phyloP scores from a whole-genome alignment of 1,139 yeast species.

The Zygosaccharomyces sapae region DNA sequence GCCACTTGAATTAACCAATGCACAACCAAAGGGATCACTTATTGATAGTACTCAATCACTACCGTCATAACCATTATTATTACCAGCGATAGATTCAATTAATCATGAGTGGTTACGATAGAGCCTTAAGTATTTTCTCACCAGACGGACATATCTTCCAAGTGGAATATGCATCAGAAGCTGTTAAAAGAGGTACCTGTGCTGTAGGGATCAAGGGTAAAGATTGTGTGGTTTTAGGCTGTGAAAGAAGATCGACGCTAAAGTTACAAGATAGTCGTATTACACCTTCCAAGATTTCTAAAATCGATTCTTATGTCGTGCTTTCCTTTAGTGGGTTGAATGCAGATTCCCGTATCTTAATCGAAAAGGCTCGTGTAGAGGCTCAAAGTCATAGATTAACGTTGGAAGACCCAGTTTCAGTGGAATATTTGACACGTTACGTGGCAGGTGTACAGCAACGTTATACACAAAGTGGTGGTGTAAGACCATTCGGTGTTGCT shows the following conservation, averaged over 20 bases:
- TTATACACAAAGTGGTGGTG: conserved; percentile 97
- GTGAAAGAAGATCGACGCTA: conserved; percentile 93
- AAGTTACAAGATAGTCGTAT: conserved; percentile 95
- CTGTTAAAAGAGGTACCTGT: conserved; percentile 96
- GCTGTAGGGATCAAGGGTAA: conserved; percentile 95
- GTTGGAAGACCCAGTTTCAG: conserved; percentile 87
- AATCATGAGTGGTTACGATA: conserved; percentile 95
- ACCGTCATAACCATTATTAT: too few species aligned
- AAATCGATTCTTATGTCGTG: conserved; percentile 84
- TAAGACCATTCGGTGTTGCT: conserved; percentile 94
- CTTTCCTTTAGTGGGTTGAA: conserved; percentile 96
- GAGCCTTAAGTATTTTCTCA: conserved; percentile 97
- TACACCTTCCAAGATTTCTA: conserved; percentile 90
- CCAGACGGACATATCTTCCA: conserved; percentile 99
- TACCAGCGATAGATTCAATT: background rate
- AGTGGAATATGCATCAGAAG: conserved; percentile 97
- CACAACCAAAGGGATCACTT: background rate
- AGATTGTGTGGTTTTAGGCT: conserved; percentile 85
- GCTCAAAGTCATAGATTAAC: conserved; percentile 96
- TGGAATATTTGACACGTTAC: conserved; percentile 88
- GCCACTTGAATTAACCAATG: conserved; percentile 7
- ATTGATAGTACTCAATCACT: too few species aligned
- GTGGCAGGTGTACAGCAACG: conserved; percentile 97
- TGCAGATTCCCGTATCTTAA: conserved; percentile 93
- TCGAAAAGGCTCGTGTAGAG: conserved; percentile 93